Conservation (phyloP, 495 filamentous ascomycete genomes). For the Evernia prunastri region DNA sequence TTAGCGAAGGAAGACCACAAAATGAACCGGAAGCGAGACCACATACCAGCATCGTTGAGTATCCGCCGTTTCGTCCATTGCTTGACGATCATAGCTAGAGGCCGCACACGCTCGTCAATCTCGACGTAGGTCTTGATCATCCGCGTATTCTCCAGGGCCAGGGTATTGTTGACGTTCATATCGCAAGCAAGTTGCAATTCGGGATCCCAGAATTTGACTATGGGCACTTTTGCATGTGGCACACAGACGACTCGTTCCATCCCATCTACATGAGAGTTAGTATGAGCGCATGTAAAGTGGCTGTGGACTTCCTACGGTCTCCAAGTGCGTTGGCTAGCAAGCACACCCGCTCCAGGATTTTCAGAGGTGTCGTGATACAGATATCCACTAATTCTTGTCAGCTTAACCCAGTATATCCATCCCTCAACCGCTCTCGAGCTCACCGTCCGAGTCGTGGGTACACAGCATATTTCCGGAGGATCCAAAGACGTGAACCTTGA, state of each 20-base stretch:
- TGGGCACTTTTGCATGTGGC: conserved; percentile 89
- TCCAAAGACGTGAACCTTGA: conserved; percentile 88
- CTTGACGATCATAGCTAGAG: conserved; percentile 91
- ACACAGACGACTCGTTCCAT: conserved; percentile 96
- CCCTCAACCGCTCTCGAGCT: conserved; percentile 20
- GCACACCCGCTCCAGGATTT: conserved; percentile 78
- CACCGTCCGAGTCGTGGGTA: conserved; percentile 95
- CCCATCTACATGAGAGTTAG: conserved; percentile 54
- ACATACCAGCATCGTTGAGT: conserved; percentile 89
- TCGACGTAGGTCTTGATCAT: conserved; percentile 98
- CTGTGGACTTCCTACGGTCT: conserved; percentile 55
- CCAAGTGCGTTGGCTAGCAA: conserved; percentile 76
- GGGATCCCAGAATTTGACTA: conserved; percentile 98
- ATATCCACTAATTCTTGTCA: conserved; percentile 69
- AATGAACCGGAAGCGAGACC: background rate
- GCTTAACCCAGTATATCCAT: conserved; percentile 4
- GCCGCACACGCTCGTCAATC: conserved; percentile 84
- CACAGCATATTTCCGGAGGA: conserved; percentile 94
- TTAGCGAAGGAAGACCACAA: conserved; percentile 14
- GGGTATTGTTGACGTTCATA: conserved; percentile 97
- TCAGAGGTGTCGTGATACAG: conserved; percentile 87
- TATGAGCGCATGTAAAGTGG: conserved; percentile 27
- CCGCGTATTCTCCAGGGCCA: conserved; percentile 90
- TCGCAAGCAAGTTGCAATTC: conserved; percentile 87
- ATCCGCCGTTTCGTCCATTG: conserved; percentile 91